Base-by-base conservation (phyloP, 495 filamentous ascomycete genomes). In the Pyrenopolyporus hunteri region DNA sequence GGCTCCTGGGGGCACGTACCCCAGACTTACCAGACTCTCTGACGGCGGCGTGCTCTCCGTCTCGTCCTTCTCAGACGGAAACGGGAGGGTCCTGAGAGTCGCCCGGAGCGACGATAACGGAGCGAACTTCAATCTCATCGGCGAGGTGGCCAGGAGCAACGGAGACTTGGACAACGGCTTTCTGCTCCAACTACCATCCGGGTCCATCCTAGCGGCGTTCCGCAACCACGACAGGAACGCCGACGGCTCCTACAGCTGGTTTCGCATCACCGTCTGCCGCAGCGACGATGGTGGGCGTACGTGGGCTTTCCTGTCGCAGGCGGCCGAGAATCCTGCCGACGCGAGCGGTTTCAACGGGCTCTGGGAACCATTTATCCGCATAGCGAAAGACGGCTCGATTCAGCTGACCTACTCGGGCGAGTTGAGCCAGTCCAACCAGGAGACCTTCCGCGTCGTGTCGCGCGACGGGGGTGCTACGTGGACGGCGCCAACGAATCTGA, bases 341-440 rank as follows among this genome's bases (percentile, higher is more conserved):
- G 19, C 37, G 3, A 22, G 9, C 3, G 76, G 78, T 1, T 67
- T 77, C n/a, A 60, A 60, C 45, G 83, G 83, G 0, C 74, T 82
- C 17, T 87, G 83, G 85, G 85, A 87, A 62, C 83, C 84, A 2
- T 86, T 86, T 64, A 79, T 87, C 71, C 73, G 83, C 9, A 59
- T 79, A 13, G 77, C 76, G 0, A 63, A 67, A 0, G 71, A 74
- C 9, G 79, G 77, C 37, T 76, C 78, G 39, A 66, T 87, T n/a
- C 83, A 86, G 68, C 56, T 87, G 48, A 84, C 79, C n/a, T 87
- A 81, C 64, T 83, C 80, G 5, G 74, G 80, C 32, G 82, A 85
- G 67, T 80, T 79, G 29, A 76, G 74, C 22, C 72, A 59, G 7
- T 73, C 76, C 56, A 85, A 85, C 62, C 85, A 87, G 69, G 80